Evolutionary conservation across 2,329 filamentous ascomycete genomes (phyloP).

Genomic region (Pseudocercospora crystallina): DNA sequence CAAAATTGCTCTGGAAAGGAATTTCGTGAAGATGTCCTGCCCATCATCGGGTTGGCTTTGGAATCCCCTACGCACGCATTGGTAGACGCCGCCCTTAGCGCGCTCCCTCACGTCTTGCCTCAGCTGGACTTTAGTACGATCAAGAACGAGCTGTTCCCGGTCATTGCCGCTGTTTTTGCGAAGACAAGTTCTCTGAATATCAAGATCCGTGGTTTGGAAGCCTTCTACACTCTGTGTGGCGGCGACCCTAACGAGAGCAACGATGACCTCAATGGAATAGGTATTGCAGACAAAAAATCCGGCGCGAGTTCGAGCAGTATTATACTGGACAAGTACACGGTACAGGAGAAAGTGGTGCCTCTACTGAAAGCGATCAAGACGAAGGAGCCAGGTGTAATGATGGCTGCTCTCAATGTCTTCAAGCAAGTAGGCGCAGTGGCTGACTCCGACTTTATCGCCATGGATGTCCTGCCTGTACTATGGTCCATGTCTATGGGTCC

Average conservation of each 20-base stretch:
- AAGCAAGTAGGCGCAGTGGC: slow-evolving; percentile 77
- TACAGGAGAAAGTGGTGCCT: slow-evolving; percentile 95
- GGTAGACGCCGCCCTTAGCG: slow-evolving; percentile 79
- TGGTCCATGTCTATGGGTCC: slow-evolving; percentile 93
- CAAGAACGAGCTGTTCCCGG: slow-evolving; percentile 93
- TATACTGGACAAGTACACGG: slow-evolving; percentile 93
- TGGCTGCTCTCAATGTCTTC: slow-evolving; percentile 83
- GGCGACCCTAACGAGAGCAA: slow-evolving; percentile 55
- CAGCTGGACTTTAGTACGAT: slow-evolving; percentile 94
- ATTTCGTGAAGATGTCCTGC: slow-evolving; percentile 92
- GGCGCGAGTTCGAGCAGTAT: slow-evolving; percentile 50
- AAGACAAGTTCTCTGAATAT: slow-evolving; percentile 92
- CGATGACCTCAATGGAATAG: slow-evolving; percentile 75
- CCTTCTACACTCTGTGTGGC: slow-evolving; percentile 86
- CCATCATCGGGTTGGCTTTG: slow-evolving; percentile 78
- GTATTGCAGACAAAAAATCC: slow-evolving; percentile 44
- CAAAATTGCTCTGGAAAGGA: slow-evolving; percentile 85
- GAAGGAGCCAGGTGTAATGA: slow-evolving; percentile 96
- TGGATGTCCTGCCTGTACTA: slow-evolving; percentile 84
- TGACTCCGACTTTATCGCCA: slow-evolving; percentile 86
- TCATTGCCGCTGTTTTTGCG: slow-evolving; percentile 85
- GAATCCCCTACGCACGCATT: slow-evolving; percentile 87
- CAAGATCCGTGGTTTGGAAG: slow-evolving; percentile 88
- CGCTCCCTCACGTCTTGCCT: slow-evolving; percentile 76
- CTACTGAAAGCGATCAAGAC: slow-evolving; percentile 92